Percentiles rank a stretch among this genome's conserved stretches.
Conservation (phyloP, 345 rosid genomes). For the Aethionema arabicum region DNA sequence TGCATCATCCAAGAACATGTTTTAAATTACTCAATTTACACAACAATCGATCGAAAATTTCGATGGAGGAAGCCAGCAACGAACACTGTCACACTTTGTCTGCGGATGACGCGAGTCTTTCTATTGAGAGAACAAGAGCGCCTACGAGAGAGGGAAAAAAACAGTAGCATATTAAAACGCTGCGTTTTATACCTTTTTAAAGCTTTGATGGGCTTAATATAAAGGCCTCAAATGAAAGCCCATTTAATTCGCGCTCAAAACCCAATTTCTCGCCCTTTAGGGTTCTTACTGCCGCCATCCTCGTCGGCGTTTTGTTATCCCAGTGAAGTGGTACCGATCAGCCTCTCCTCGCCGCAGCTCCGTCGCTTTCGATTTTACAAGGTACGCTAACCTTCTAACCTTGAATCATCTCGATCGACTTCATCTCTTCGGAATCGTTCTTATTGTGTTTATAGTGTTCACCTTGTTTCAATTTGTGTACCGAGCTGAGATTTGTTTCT, state of each 20-base stretch:
- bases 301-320: slow-evolving; percentile 4
- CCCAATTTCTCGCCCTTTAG: neutral
- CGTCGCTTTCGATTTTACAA: slow-evolving; percentile 3
- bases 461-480: neutral
- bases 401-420: neutral
- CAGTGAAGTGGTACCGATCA: neutral
- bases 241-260: neutral
- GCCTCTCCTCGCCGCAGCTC: slow-evolving; percentile 4
- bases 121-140: neutral
- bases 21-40: too few relatives aligned
- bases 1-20: too few relatives aligned
- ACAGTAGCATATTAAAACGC: neutral
- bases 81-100: slow-evolving; percentile 3
- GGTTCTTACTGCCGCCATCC: slow-evolving; percentile 7
- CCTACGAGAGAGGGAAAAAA: neutral
- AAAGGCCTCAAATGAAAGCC: neutral
- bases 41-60: neutral
- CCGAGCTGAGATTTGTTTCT: neutral
- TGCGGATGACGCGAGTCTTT: neutral
- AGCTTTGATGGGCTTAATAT: neutral
- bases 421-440: neutral
- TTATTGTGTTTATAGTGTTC: slow-evolving; percentile 1
- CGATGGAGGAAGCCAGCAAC: neutral
- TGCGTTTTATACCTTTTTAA: neutral
- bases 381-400: slow-evolving; percentile 3